These are phyloP conservation scores for Coemansia javaensis DNA, from an alignment of 192 early-diverging fungal species.

Conservation along the genomic window DNA sequence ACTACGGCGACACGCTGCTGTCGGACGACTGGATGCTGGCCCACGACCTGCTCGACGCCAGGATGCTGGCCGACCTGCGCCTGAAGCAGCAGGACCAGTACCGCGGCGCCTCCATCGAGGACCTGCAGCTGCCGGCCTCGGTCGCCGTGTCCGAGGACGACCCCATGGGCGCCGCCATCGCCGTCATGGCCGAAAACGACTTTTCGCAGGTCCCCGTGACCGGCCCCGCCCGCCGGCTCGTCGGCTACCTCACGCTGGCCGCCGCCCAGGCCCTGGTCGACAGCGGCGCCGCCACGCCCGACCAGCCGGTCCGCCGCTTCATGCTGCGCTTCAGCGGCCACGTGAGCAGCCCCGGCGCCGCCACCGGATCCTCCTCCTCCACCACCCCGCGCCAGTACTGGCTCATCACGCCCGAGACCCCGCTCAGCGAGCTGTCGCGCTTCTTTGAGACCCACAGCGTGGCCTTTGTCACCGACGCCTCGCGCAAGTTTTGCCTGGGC, in stretches of 20 bases:
- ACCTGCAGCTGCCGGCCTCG: constrained; percentile 76
- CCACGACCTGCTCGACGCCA: constrained; percentile 66
- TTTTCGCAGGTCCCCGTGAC: constrained; percentile 86
- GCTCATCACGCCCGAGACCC: constrained; percentile 74
- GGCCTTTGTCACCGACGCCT: constrained; percentile 75
- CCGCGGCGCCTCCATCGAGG: constrained; percentile 77
- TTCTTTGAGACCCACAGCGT: constrained; percentile 83
- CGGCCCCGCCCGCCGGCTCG: constrained; percentile 57
- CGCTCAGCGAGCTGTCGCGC: constrained; percentile 67
- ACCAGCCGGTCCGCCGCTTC: constrained; percentile 53
- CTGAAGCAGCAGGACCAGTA: constrained; percentile 62
- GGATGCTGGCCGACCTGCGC: constrained; percentile 54
- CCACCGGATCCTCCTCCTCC: not conserved
- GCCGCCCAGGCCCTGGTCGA: constrained; percentile 57
- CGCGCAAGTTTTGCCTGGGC: constrained; percentile 75
- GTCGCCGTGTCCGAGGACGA: constrained; percentile 60
- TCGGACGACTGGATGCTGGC: constrained; percentile 76
- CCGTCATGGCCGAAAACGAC: constrained; percentile 74
- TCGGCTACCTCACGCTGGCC: constrained; percentile 72
- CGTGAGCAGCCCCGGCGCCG: not conserved
- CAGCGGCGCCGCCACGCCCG: constrained; percentile 43
- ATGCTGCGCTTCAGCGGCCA: constrained; percentile 60
- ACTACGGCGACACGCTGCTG: constrained; percentile 64
- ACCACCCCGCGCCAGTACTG: constrained; percentile 53
- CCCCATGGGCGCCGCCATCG: constrained; percentile 59